Base-by-base conservation (phyloP, 257 asterid species). In the Echium plantagineum region DNA sequence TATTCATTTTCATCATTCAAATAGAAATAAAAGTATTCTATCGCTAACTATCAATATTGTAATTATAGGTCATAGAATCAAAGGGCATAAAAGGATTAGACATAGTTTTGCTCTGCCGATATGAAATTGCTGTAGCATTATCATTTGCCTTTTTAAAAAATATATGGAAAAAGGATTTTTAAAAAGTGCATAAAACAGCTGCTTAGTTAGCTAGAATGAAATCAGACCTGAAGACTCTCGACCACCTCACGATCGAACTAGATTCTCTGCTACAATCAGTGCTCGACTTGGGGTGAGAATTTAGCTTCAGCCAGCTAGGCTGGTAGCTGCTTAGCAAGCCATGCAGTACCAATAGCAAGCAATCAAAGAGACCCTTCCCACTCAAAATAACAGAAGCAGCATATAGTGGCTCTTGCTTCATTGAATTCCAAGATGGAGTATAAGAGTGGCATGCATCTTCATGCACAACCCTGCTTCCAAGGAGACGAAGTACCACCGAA, bases 401-500 rank as follows among this genome's bases (percentile, higher is more conserved):
- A 67, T 58, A 60, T 61, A 72, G 75, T 59, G 82, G 76, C 63
- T 77, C 90, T 69, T 82, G 80, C 74, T 77, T 87, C 3, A 72
- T 72, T 19, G 83, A 72, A 72, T 58, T 62, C 60, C 63, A 63
- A 59, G 80, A 64, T 20, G 78, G 66, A 71, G 67, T 83, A 42
- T 72, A 77, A 58, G 74, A 69, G 62, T 77, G 82, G 63, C 83
- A 73, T 32, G 86, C 79, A 73, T 83, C 95, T 70, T 86, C 99
- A 70, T 93, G 80, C 75, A 88, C 94, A 63, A 86, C 82, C 72
- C 96, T 77, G 79, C 95, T 86, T 71, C 99, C 99, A 9, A 93
- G 97, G 64, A 86, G 90, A 52, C 96, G 95, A 47, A 89, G 67
- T 73, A 83, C 71, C 63, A 85, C 95, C 0, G 94, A 73, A 57